Conservation (phyloP, 139 green algal genomes). For the Gonium pectorale region DNA sequence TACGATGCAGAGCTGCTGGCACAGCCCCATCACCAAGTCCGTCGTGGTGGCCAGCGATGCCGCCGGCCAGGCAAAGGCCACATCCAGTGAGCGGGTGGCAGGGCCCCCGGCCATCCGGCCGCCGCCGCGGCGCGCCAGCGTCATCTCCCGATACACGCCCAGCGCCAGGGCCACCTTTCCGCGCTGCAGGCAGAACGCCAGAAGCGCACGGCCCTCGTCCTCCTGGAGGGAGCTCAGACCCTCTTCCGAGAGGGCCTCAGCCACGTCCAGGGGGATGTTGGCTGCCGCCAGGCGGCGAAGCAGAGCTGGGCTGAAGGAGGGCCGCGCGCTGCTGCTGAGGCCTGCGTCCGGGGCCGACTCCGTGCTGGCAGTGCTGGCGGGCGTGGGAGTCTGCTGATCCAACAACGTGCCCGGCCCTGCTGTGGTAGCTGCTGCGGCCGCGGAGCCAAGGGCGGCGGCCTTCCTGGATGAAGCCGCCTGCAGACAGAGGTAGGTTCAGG, state of each 20-base stretch:
- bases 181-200: constrained; percentile 58
- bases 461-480: no score
- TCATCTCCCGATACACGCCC: constrained; percentile 78
- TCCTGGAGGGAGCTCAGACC: not conserved
- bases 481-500: no score
- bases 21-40: constrained; percentile 79
- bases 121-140: constrained; percentile 22
- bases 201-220: not conserved
- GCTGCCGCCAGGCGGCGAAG: constrained; percentile 20
- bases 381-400: not conserved
- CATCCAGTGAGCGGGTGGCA: constrained; percentile 16
- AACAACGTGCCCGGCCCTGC: no score
- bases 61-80: constrained; percentile 67
- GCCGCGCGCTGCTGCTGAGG: no score
- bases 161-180: constrained; percentile 78
- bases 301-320: not conserved
- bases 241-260: constrained; percentile 20
- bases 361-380: not conserved
- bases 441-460: no score
- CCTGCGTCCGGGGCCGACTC: no score
- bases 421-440: no score
- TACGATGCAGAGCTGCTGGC: constrained; percentile 72
- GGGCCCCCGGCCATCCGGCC: no score
- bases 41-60: constrained; percentile 65
- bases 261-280: not conserved